Evolutionary conservation across 768 basidiomycete species (phyloP), one percentile per base, ranked within the genome.

Genomic region (Suillus weaverae): DNA sequence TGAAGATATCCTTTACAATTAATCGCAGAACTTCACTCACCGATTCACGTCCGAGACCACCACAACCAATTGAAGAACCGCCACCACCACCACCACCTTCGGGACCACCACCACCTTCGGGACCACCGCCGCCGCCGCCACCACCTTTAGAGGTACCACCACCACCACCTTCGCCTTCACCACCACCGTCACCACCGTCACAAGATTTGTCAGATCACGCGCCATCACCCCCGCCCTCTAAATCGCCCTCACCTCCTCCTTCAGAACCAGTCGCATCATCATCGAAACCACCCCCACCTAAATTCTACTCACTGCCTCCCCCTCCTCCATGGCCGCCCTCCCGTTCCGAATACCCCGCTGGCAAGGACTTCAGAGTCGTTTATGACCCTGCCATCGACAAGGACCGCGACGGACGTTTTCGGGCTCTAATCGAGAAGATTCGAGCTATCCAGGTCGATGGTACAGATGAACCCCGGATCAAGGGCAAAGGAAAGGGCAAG

Each of bases 401-500:
- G 74, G 74, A 81, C 68, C 70, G 75, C 5, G 80, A 81, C 60
- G 77, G 78, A 16, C 76, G 78, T 57, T 72, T 80, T 56, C 78
- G 77, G 13, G 70, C 73, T 18, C 74, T 84, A 4, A 71, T 81
- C 26, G 82, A 84, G 71, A 79, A 76, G 69, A 72, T 82, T 26
- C 79, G 80, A 18, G 63, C 50, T 16, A 77, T 73, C 53, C 70
- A 79, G 59, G 77, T 72, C 61, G 65, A 70, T 9, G 68, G 71
- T n/a, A 67, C 75, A 5, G 68, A 76, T 57, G 80, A 81, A 53
- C 67, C 72, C 36, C 78, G 89, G 62, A 81, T 90, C 13, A 83
- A 81, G 66, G 86, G 86, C 6, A 90, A 90, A 71, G 83, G 81
- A 7, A 88, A 87, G 68, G 88, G 88, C 4, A 87, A 86, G 72